Base-by-base conservation (phyloP, 805 yeast species). In the Ogataea methylovora region DNA sequence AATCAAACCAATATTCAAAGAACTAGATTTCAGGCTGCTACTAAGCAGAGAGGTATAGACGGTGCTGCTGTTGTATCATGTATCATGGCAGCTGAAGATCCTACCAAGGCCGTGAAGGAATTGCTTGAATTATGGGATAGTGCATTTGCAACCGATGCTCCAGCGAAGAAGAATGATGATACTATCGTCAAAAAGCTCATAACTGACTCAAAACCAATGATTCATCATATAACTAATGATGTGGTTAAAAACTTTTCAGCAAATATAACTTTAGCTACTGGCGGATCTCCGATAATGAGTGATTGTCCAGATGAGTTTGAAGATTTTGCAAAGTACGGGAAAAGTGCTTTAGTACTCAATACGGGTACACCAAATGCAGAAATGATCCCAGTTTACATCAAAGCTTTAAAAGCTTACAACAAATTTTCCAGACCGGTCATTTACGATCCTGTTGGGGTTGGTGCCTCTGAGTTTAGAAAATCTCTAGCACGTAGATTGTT, bases 61-160 rank as follows among this genome's bases (percentile, higher is more conserved):
- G 97, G 97, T n/a, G 75, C 84, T 11, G 92, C 95, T 2, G 79
- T 87, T 11, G 97, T 88, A 2, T 84, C 95, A 7, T 81, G 85
- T 44, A 79, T 85, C 10, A 82, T 86, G 79, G 85, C 85, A 2
- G 61, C 67, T 1, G 39, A 45, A 8, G 69, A 71, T 40, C 79
- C 90, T 0, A 70, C 54, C 1, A 35, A 43, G 3, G 76, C 83
- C 0, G 70, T 90, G 0, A 48, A 40, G 27, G 49, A 52, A 2
- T 54, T 70, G 32, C 53, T 56, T 26, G 31, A 37, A 1, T 46
- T 56, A 5, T 54, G 64, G 40, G 38, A 51, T 12, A 42, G 28
- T 9, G 28, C 28, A 17, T 14, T 26, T 15, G 16, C 16, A 15
- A 26, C 28, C 14, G 28, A 19, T n/a, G 19, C 10, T 15, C 14